Evolutionary conservation across 2,329 filamentous ascomycete species (phyloP), one percentile per base, ranked within the genome.

Genomic region (Exutisphaerella laricina): DNA sequence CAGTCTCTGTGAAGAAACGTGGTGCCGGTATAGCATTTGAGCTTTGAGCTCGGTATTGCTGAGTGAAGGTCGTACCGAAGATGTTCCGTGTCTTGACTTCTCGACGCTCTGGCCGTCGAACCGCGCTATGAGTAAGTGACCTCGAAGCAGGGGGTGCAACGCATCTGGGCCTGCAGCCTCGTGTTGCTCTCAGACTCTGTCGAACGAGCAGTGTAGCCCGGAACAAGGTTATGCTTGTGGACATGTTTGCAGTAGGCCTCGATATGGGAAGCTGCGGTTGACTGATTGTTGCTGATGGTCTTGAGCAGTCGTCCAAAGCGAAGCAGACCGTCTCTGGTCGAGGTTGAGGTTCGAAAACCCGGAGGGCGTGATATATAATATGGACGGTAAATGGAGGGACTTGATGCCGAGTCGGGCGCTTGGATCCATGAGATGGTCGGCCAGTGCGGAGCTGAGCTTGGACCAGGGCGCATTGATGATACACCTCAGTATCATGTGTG

Each of bases 1-100:
- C 55, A 2, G 49, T 49, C 32, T 59, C 55, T 5, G 57, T 58
- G 49, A 51, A 59, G 48, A 62, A 57, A 12, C 53, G 37, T 14
- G 60, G 59, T 4, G 58, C 53, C 23, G 59, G 59, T 2, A 46
- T 26, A 4, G 54, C 52, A 48, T 50, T 54, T 8, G 50, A 51
- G 56, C 57, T 60, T 33, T 60, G 51, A 22, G 43, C 45, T 34
- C 57, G 49, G 13, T 38, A 40, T 34, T 60, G 57, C 17, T 41
- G 48, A 13, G 38, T 29, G 14, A 48, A 45, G 4, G 45, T 50
- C 5, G 22, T 45, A n/a, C 48, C 50, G 40, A 48, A 53, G 29
- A 48, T 45, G n/a, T 40, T 50, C 38, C 46, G 42, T 32, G 46
- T 20, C 37, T 38, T 42, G 31, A 48, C 45, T 38, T 48, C 46